These are phyloP conservation scores for Penicillium herquei DNA, from an alignment of 495 filamentous ascomycete species.

Conservation along the genomic window DNA sequence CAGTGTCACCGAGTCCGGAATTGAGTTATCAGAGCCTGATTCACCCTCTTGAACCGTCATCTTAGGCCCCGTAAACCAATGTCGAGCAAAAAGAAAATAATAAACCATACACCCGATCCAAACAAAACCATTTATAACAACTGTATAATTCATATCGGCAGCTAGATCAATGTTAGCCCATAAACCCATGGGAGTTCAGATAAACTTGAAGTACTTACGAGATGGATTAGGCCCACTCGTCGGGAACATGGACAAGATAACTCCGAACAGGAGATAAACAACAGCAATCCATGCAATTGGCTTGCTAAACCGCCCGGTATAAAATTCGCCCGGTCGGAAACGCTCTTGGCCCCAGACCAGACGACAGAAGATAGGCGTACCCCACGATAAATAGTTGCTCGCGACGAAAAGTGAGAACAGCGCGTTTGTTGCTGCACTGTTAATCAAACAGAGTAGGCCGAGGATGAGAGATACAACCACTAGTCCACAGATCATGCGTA, in stretches of 20 bases:
- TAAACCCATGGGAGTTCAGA: no score
- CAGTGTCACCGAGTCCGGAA: neutral
- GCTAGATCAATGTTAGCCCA: conserved; percentile 31
- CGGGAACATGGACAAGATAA: conserved; percentile 59
- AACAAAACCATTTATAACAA: conserved; percentile 62
- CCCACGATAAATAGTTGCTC: conserved; percentile 62
- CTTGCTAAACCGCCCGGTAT: conserved; percentile 38
- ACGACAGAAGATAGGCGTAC: conserved; percentile 59
- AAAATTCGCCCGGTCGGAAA: conserved; percentile 56
- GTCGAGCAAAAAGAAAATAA: conserved; percentile 62
- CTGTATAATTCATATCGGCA: conserved; percentile 63
- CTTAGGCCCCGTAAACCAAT: conserved; percentile 74
- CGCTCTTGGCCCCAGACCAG: conserved; percentile 59
- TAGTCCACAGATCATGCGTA: conserved; percentile 59
- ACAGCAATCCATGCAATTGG: conserved; percentile 55
- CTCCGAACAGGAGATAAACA: conserved; percentile 55
- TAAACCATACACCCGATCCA: conserved; percentile 62
- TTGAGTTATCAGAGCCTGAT: conserved; percentile 4
- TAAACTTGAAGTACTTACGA: conserved; percentile 36
- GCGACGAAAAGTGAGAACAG: conserved; percentile 63
- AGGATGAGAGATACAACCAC: conserved; percentile 54
- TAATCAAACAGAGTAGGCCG: conserved; percentile 58
- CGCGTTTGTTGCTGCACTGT: conserved; percentile 55
- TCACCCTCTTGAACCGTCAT: conserved; percentile 55
- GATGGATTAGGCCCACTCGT: conserved; percentile 55